Percentiles rank a stretch among this genome's conserved stretches.
phyloP scores from a whole-genome alignment of 768 basidiomycete genomes.

The Lentinus tigrinus region DNA sequence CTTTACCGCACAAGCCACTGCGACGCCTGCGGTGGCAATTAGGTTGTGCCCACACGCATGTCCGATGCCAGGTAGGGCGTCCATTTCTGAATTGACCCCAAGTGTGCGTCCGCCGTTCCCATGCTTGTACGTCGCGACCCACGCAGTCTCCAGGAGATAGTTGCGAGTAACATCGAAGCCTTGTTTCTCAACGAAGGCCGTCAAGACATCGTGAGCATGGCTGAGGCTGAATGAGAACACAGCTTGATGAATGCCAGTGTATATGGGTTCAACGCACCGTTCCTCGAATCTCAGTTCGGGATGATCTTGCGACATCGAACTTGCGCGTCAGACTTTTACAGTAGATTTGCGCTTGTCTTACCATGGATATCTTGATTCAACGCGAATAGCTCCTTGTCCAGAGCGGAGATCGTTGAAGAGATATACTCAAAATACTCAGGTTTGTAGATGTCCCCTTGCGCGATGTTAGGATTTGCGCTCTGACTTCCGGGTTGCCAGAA shows the following conservation, averaged over 20 bases:
- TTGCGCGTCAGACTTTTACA: not conserved
- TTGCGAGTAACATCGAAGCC: conserved; percentile 65
- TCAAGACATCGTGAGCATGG: conserved; percentile 69
- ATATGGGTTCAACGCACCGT: conserved; percentile 47
- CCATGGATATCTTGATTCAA: conserved; percentile 76
- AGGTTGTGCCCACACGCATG: conserved; percentile 85
- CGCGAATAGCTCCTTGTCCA: conserved; percentile 53
- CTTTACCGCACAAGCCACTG: conserved; percentile 68
- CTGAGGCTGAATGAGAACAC: conserved; percentile 31
- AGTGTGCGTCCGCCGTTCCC: conserved; percentile 68
- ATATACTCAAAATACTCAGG: conserved; percentile 64
- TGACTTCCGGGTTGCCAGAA: conserved; percentile 6
- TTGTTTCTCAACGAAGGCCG: conserved; percentile 61
- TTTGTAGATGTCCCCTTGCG: conserved; percentile 37
- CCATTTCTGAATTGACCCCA: conserved; percentile 78
- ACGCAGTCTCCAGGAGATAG: conserved; percentile 68
- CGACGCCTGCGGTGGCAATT: conserved; percentile 75
- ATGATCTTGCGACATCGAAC: conserved; percentile 41
- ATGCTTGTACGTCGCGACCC: conserved; percentile 66
- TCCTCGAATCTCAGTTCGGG: conserved; percentile 73
- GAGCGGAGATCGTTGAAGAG: conserved; percentile 48
- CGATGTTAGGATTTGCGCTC: not conserved
- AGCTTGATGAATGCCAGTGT: not conserved
- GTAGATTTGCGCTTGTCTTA: conserved; percentile 26
- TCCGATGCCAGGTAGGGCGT: conserved; percentile 41